Evolutionary conservation across 164 flowering plant genomes (phyloP).

Genomic region (Litsea cubeba): DNA sequence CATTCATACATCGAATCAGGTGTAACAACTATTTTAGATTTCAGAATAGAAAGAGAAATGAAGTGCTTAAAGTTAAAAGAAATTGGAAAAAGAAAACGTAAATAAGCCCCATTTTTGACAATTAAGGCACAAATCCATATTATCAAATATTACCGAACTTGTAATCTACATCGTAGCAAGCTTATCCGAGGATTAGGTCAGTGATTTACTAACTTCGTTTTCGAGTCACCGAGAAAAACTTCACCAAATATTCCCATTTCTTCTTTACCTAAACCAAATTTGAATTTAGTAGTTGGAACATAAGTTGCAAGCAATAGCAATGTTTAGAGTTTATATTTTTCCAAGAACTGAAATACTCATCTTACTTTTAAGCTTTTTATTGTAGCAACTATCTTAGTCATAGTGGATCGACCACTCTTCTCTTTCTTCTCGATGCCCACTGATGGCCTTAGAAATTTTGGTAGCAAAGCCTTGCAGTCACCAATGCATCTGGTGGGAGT

Average conservation of each 20-base stretch:
- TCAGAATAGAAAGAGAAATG: too few species aligned
- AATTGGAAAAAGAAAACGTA: too few species aligned
- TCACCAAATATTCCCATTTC: background rate
- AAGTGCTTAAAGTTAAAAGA: too few species aligned
- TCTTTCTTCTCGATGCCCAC: slow-evolving; percentile 16
- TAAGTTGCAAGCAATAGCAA: background rate
- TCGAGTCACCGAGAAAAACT: background rate
- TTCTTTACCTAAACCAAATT: background rate
- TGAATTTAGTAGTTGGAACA: background rate
- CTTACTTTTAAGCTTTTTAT: slow-evolving; percentile 31
- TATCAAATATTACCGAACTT: too few species aligned
- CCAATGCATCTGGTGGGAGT: slow-evolving; percentile 20
- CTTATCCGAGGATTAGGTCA: too few species aligned
- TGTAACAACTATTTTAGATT: too few species aligned
- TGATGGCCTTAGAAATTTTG: slow-evolving; percentile 20
- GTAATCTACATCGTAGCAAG: too few species aligned
- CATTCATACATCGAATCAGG: too few species aligned
- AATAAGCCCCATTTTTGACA: too few species aligned
- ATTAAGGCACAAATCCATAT: too few species aligned
- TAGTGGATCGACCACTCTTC: slow-evolving; percentile 12
- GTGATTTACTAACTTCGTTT: background rate
- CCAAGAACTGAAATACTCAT: background rate
- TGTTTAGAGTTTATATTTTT: background rate
- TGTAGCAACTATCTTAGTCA: slow-evolving; percentile 17
- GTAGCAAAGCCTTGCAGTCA: slow-evolving; percentile 23